These are phyloP conservation scores for Samsoniella hepiali DNA, from an alignment of 2,329 filamentous ascomycete species.

Conservation along the genomic window DNA sequence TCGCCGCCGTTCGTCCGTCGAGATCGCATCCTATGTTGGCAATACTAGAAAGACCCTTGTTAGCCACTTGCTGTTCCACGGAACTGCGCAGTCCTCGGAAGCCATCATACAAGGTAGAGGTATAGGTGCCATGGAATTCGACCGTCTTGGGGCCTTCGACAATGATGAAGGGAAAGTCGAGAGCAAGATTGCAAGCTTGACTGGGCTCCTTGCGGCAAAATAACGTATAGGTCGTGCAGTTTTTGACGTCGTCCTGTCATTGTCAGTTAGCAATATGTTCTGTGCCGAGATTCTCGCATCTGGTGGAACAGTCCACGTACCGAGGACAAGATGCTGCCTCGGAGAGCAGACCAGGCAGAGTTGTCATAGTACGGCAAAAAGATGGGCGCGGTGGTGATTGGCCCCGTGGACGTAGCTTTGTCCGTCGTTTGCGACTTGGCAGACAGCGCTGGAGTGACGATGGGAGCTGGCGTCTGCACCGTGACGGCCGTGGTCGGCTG, in stretches of 20 bases:
- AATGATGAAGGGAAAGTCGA: constrained; percentile 46
- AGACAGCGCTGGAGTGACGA: constrained; percentile 22
- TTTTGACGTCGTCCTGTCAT: constrained; percentile 33
- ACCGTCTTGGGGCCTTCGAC: constrained; percentile 45
- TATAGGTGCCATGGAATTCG: constrained; percentile 41
- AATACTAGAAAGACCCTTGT: constrained; percentile 33
- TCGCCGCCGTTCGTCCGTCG: constrained; percentile 41
- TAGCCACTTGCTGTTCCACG: not conserved
- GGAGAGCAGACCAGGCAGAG: constrained; percentile 42
- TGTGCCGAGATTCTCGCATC: not conserved
- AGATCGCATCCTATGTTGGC: constrained; percentile 44
- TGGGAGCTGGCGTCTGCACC: constrained; percentile 8
- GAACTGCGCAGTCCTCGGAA: not conserved
- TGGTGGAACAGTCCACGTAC: constrained; percentile 30
- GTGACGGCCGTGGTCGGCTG: constrained; percentile 18
- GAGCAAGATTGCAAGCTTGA: constrained; percentile 41
- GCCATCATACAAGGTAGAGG: constrained; percentile 41
- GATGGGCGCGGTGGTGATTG: constrained; percentile 42
- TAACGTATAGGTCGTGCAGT: constrained; percentile 46
- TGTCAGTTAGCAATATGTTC: not conserved
- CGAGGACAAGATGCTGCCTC: constrained; percentile 44
- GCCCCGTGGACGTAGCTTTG: constrained; percentile 20
- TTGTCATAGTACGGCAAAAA: constrained; percentile 43
- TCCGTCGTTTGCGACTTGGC: constrained; percentile 9
- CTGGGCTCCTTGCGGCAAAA: constrained; percentile 45